phyloP scores from a whole-genome alignment of 2,329 filamentous ascomycete genomes.

The Aspergillus ruber region DNA sequence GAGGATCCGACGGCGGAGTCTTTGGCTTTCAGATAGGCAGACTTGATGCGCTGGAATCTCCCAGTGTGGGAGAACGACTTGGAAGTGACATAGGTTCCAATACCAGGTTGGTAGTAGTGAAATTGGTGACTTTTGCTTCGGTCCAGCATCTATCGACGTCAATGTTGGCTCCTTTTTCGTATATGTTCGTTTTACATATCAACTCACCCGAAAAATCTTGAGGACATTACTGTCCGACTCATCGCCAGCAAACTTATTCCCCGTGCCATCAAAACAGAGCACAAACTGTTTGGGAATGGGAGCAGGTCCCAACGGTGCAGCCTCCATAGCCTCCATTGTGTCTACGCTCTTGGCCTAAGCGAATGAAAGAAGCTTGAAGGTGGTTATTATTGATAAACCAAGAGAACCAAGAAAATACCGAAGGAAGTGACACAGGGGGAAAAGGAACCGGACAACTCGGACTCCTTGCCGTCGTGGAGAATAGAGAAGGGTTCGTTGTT shows the following conservation, averaged over 20 bases:
- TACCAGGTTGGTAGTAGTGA: conserved; percentile 4
- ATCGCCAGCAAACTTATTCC: conserved; percentile 39
- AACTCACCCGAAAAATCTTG: conserved; percentile 39
- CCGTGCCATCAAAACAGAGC: conserved; percentile 41
- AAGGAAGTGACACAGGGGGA: too few species aligned
- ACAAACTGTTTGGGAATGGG: conserved; percentile 32
- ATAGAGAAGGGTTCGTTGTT: not conserved
- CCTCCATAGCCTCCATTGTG: conserved; percentile 3
- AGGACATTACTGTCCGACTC: conserved; percentile 43
- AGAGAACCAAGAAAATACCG: too few species aligned
- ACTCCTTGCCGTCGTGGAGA: too few species aligned
- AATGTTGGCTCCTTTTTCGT: not conserved
- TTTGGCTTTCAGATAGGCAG: conserved; percentile 11
- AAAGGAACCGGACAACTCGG: too few species aligned
- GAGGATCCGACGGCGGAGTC: conserved; percentile 59
- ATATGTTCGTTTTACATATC: not conserved
- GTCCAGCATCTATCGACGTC: conserved; percentile 4
- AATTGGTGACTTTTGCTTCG: conserved; percentile 3
- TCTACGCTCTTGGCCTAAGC: not conserved
- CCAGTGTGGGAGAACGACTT: conserved; percentile 15
- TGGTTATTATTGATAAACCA: not conserved
- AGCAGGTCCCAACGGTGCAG: conserved; percentile 13
- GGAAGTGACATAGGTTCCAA: conserved; percentile 2
- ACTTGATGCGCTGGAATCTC: conserved; percentile 47
- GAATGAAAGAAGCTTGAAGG: not conserved